Evolutionary conservation across 2,329 filamentous ascomycete genomes (phyloP).

Genomic region (Penicillium sp.): DNA sequence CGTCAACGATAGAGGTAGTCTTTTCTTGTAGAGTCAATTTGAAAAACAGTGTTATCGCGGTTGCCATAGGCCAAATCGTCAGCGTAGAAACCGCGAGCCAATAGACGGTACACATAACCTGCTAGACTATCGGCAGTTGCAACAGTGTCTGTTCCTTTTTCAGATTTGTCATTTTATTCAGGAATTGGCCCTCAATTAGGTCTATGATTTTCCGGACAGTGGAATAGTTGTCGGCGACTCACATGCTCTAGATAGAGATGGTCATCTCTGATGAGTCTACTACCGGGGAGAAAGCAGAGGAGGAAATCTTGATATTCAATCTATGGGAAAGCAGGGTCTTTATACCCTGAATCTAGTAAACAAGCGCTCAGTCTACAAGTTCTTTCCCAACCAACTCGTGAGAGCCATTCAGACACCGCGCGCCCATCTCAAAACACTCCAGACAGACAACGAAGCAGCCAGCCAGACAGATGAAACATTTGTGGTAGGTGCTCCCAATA

Average conservation of each 20-base stretch:
- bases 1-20: too few relatives aligned
- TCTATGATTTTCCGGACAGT: background rate
- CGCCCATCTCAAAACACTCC: too few relatives aligned
- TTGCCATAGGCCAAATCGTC: background rate
- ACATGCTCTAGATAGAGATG: background rate
- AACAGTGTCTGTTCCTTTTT: background rate
- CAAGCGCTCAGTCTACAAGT: too few relatives aligned
- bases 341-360: too few relatives aligned
- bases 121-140: background rate
- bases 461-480: too few relatives aligned
- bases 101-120: background rate
- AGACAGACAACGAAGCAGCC: too few relatives aligned
- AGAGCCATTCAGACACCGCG: too few relatives aligned
- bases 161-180: background rate
- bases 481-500: too few relatives aligned
- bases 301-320: too few relatives aligned
- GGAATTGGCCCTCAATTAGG: background rate
- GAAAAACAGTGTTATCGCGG: background rate
- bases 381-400: too few relatives aligned
- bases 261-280: background rate
- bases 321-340: too few relatives aligned
- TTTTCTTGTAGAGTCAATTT: background rate
- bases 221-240: background rate
- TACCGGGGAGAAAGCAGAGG: too few relatives aligned
- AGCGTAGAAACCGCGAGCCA: background rate